Evolutionary conservation across 805 yeast species (phyloP), one percentile per base, ranked within the genome.

Genomic region (Starmerella roubikii): DNA sequence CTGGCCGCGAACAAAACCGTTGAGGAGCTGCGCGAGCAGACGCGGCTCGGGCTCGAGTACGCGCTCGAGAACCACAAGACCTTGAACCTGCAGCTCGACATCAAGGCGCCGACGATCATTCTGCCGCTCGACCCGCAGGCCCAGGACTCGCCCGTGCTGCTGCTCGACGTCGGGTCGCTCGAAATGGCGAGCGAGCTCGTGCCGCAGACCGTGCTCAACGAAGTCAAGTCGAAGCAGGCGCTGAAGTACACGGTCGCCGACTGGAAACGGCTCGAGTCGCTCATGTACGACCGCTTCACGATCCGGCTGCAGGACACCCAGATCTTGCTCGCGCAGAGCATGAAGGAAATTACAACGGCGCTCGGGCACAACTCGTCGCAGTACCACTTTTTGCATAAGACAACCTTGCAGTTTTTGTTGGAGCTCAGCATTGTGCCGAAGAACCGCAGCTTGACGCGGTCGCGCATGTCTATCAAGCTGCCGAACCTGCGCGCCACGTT

Each of bases 61-160:
- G 91, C 95, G 0, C 67, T 93, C 49, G 94, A 85, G 45, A 94
- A 88, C 51, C 99, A 91, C 60, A 86, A 85, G 55, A 88, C 97
- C 0, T 60, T 85, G 41, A 78, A 85, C 53, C 71, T 85, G 20
- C 75, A 81, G 51, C 69, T 91, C 45, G 97, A 93, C 59, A 65
- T 93, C 32, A 95, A 86, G 54, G 94, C 97, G 0, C 99, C 99
- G 0, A 64, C 91, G 48, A 74, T 93, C 18, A 78, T 88, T 8
- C 51, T 91, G 15, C 98, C 98, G 0, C 64, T 84, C 24, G 82
- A 84, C 52, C 80, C 93, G 0, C 67, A 73, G 11, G 41, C 34
- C 5, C 72, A 72, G 46, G 76, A 83, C 75, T 76, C 96, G 0
- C 93, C 96, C 0, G 93, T 94, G 47, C 82, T 86, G 3, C 73